Percentiles rank a stretch among this genome's conserved stretches.
Conservation (phyloP, 768 basidiomycete genomes). For the Tricholoma bakamatsutake region DNA sequence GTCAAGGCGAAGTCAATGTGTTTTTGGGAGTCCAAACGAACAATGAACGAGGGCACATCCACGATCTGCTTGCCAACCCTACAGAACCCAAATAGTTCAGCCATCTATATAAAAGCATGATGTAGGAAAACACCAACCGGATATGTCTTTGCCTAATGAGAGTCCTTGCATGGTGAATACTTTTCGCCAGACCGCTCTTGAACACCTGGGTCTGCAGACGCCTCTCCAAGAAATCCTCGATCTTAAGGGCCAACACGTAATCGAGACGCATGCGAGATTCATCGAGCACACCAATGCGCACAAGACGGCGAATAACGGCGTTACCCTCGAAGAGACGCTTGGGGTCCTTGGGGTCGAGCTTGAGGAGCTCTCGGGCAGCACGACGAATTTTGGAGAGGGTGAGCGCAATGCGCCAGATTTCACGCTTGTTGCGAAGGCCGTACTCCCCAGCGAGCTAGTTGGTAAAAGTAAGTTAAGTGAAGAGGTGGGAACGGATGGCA, state of each 20-base stretch:
- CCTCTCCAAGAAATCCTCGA: constrained; percentile 99
- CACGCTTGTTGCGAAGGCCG: constrained; percentile 99
- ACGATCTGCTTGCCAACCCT: constrained; percentile 99
- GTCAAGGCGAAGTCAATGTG: constrained; percentile 99
- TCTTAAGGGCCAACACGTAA: constrained; percentile 99
- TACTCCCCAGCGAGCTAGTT: constrained; percentile 98
- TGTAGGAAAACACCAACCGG: constrained; percentile 49
- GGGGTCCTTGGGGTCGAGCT: constrained; percentile 99
- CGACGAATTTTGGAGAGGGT: constrained; percentile 99
- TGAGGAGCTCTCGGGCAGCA: constrained; percentile 99
- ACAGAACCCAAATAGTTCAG: background rate
- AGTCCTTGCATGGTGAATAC: constrained; percentile 97
- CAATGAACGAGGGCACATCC: constrained; percentile 97
- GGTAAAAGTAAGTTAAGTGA: background rate
- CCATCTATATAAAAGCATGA: background rate
- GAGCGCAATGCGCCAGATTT: constrained; percentile 99
- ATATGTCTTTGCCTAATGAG: constrained; percentile 98
- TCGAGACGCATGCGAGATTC: constrained; percentile 99
- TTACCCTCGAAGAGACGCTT: constrained; percentile 99
- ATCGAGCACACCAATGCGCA: constrained; percentile 99
- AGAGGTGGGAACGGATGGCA: constrained; percentile 2
- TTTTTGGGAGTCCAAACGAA: constrained; percentile 99
- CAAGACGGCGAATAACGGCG: constrained; percentile 91
- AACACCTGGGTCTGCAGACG: constrained; percentile 99
- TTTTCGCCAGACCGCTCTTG: constrained; percentile 97